Conservation (phyloP, 208 protist species). For the Leishmania major region DNA sequence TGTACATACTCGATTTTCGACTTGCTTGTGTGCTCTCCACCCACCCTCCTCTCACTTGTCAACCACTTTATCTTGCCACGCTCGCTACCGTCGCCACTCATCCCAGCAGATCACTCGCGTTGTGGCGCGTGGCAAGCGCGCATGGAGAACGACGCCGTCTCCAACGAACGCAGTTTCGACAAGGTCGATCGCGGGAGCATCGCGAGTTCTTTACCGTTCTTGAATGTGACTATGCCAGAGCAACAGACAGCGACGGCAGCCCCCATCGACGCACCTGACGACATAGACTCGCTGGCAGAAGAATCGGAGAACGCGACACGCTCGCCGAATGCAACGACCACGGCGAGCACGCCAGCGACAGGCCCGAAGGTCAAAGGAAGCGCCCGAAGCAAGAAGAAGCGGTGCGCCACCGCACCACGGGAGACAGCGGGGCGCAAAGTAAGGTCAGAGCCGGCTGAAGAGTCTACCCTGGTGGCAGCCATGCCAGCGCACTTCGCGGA, state of each 20-base stretch:
- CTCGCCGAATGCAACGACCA: neutral
- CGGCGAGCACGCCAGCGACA: neutral
- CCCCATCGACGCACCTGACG: neutral
- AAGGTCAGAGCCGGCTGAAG: neutral
- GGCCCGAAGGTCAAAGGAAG: neutral
- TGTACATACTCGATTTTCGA: neutral
- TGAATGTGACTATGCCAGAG: neutral
- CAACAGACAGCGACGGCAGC: no score
- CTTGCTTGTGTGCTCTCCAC: neutral
- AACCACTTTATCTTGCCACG: neutral
- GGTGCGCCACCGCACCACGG: neutral
- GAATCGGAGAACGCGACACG: neutral
- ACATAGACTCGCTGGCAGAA: constrained; percentile 1
- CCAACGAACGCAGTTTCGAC: neutral
- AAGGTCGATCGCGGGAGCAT: neutral
- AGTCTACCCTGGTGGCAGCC: neutral
- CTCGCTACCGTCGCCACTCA: neutral
- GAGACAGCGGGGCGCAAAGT: neutral
- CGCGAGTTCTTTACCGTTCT: neutral
- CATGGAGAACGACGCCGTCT: neutral
- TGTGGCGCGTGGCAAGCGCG: no score
- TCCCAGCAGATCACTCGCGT: neutral
- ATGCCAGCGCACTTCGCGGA: neutral
- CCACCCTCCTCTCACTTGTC: neutral
- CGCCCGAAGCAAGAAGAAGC: neutral